phyloP scores from a whole-genome alignment of 768 basidiomycete genomes.

The Sporobolomyces pararoseus region DNA sequence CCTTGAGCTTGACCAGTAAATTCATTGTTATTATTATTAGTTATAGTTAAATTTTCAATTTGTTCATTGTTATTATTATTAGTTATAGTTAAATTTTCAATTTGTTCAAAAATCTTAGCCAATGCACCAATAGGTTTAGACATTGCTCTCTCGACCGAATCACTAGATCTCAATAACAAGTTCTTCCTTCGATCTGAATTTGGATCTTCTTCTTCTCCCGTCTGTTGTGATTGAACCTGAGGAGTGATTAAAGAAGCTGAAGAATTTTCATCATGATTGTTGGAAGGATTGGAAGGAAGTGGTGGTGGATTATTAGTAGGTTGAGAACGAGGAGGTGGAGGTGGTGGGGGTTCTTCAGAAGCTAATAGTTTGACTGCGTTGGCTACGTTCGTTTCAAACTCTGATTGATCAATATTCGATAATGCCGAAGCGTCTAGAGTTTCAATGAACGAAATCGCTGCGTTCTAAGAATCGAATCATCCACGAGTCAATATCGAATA shows the following conservation, averaged over 20 bases:
- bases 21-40: too few species aligned
- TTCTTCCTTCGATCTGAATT: not conserved
- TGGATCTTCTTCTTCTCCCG: not conserved
- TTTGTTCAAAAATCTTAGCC: constrained; percentile 45
- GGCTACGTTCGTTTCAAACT: constrained; percentile 70
- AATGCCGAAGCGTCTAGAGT: constrained; percentile 93
- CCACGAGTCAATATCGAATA: too few species aligned
- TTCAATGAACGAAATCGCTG: constrained; percentile 94
- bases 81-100: too few species aligned
- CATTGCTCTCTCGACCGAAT: constrained; percentile 43
- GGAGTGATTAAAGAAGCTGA: constrained; percentile 23
- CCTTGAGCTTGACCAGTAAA: too few species aligned
- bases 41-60: too few species aligned
- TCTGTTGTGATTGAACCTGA: not conserved
- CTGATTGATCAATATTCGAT: constrained; percentile 87
- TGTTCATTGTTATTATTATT: too few species aligned
- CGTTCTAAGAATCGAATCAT: constrained; percentile 62
- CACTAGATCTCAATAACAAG: constrained; percentile 38
- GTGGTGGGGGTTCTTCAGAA: constrained; percentile 31
- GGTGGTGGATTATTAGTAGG: too few species aligned
- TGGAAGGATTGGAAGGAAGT: not conserved
- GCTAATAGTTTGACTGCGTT: constrained; percentile 36
- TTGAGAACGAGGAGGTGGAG: constrained; percentile 11
- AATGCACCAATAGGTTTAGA: constrained; percentile 46
- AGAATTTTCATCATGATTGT: not conserved